A percentile compares a stretch with the other conserved stretches of the same genome.
Conservation (phyloP, 1,284 basidiomycete genomes). For the Melampsora americana region DNA sequence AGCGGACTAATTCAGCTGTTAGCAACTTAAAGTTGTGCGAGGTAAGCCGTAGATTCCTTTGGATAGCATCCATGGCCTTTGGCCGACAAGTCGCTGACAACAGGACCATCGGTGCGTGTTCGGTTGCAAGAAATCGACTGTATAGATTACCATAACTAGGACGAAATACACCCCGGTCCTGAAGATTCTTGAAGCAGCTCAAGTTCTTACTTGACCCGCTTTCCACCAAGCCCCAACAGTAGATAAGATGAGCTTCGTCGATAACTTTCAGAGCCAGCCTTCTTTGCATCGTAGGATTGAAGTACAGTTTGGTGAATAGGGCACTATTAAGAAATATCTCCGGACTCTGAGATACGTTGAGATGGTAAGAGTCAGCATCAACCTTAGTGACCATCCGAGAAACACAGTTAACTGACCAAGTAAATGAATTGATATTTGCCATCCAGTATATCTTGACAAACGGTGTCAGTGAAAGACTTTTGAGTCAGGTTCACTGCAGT, state of each 20-base stretch:
- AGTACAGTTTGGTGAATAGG: neutral
- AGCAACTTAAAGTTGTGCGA: too few relatives aligned
- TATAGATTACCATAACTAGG: conserved; percentile 14
- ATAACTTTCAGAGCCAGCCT: neutral
- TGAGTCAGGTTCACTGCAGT: neutral
- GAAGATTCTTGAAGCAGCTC: too few relatives aligned
- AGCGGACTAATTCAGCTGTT: neutral
- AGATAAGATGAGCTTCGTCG: too few relatives aligned
- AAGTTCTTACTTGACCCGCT: neutral
- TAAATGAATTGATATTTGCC: neutral
- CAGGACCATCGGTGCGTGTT: neutral
- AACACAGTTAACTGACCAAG: neutral
- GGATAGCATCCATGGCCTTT: conserved; percentile 15
- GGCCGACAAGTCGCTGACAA: conserved; percentile 11
- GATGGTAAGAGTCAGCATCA: too few relatives aligned
- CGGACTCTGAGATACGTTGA: neutral
- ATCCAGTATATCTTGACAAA: neutral
- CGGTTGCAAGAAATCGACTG: neutral
- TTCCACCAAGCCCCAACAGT: neutral
- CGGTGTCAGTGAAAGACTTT: neutral
- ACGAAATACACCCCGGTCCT: neutral
- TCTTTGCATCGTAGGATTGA: neutral
- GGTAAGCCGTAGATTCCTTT: neutral
- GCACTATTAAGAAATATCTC: neutral
- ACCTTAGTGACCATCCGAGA: too few relatives aligned